Conservation (phyloP, 1,284 basidiomycete species). For the Ustilago loliicola region DNA sequence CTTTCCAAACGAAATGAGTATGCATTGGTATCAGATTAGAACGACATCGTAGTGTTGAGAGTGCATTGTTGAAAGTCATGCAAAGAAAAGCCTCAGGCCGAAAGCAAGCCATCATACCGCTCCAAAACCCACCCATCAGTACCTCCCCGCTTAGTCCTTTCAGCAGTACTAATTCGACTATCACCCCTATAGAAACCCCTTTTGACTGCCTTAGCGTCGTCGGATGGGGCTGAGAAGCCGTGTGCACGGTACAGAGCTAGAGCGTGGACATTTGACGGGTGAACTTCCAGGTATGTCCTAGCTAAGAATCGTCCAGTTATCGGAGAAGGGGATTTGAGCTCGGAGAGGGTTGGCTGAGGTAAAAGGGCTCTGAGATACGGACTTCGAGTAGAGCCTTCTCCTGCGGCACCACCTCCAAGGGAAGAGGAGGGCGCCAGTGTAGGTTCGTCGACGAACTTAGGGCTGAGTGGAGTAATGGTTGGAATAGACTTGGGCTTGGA, state of each 20-base stretch:
- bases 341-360: neutral
- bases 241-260: slow-evolving; percentile 46
- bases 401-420: too few species aligned
- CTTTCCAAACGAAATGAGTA: too few species aligned
- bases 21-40: too few species aligned
- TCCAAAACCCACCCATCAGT: slow-evolving; percentile 60
- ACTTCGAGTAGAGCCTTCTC: neutral
- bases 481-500: slow-evolving; percentile 6
- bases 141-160: slow-evolving; percentile 52
- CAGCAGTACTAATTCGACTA: slow-evolving; percentile 43
- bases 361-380: slow-evolving; percentile 7
- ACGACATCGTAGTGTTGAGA: too few species aligned
- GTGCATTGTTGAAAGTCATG: too few species aligned
- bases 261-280: slow-evolving; percentile 56
- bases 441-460: slow-evolving; percentile 30
- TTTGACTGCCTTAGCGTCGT: slow-evolving; percentile 30
- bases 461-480: slow-evolving; percentile 10
- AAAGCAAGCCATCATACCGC: slow-evolving; percentile 34
- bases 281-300: slow-evolving; percentile 54
- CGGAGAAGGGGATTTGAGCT: neutral
- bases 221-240: slow-evolving; percentile 37
- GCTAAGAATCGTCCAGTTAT: slow-evolving; percentile 14
- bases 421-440: neutral
- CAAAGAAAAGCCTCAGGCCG: neutral
- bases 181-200: slow-evolving; percentile 59